Evolutionary conservation across 164 flowering plant species (phyloP), one percentile per base, ranked within the genome.

Genomic region (Vitis cinerea): DNA sequence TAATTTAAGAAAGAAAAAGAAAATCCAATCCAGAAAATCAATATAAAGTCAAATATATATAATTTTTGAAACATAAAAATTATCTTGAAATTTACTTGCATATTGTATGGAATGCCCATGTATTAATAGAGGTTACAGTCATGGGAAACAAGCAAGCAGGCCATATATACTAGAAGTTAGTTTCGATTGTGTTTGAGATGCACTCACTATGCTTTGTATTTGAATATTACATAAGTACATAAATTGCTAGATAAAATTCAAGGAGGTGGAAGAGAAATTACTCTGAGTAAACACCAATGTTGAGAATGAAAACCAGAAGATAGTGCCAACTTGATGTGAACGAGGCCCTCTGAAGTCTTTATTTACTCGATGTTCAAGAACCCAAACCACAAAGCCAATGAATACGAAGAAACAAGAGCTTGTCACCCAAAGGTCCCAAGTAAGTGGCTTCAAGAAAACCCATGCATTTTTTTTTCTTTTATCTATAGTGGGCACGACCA

Each of bases 281-380:
- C 83, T 73, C 1, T 83, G 80, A n/a, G 82, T 71, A 55, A 75
- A 72, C 9, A 72, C 78, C 27, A 76, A 12, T 9, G 77, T 73
- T 1, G 78, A 69, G 55, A 78, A 80, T n/a, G 83, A 63, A 17
- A 75, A 80, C 77, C 67, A 66, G 8, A 80, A 61, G 13, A 44
- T 67, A 2, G 27, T 51, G 58, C 80, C 75, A 15, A 82, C 10
- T 4, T 76, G 81, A 9, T 72, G 60, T 0, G 10, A 3, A 2
- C 56, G 68, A 2, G 76, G 29, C 10, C 82, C 84, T 1, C 69
- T 4, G 17, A 74, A 74, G 0, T 70, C 78, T 0, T 50, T 49
- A 54, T 72, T 77, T 1, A 30, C 30, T 4, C 73, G 64, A 49
- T 63, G 82, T 50, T 83, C 86, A 5, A 83, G 70, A 16, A 76